These are phyloP conservation scores for Coemansia sp. DNA, from an alignment of 192 early-diverging fungal species.

Conservation along the genomic window DNA sequence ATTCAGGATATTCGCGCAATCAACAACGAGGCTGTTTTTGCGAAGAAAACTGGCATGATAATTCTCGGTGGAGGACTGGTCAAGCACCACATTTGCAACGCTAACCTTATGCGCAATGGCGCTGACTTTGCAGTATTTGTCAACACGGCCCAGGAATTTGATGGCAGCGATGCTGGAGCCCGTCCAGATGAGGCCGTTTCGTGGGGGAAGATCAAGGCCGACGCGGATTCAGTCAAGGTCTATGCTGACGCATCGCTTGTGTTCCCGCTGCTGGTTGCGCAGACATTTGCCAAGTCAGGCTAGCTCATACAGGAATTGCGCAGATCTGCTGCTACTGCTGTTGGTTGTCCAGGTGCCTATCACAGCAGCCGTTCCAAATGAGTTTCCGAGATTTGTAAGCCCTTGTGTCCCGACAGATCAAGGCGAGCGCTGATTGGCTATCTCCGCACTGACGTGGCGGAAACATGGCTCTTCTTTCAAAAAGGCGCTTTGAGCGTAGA, in stretches of 20 bases:
- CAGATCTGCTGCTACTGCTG: neutral
- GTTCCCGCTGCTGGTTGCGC: slow-evolving; percentile 91
- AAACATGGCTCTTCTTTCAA: neutral
- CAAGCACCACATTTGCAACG: slow-evolving; percentile 99
- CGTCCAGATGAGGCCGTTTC: slow-evolving; percentile 97
- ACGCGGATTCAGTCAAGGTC: slow-evolving; percentile 87
- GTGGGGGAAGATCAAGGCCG: slow-evolving; percentile 92
- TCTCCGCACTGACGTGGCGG: slow-evolving; percentile 31
- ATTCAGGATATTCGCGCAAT: slow-evolving; percentile 87
- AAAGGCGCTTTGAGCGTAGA: neutral
- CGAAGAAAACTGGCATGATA: slow-evolving; percentile 94
- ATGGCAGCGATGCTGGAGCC: slow-evolving; percentile 96
- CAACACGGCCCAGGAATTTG: slow-evolving; percentile 98
- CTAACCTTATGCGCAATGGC: slow-evolving; percentile 98
- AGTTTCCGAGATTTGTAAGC: neutral
- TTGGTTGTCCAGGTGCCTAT: neutral
- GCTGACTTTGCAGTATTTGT: slow-evolving; percentile 95
- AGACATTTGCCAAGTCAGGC: slow-evolving; percentile 79
- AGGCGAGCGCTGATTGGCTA: slow-evolving; percentile 13
- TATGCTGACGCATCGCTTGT: slow-evolving; percentile 91
- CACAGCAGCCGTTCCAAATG: neutral
- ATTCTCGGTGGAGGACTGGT: slow-evolving; percentile 96
- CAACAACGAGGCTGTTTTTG: slow-evolving; percentile 93
- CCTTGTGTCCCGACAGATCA: neutral
- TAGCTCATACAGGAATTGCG: neutral